A percentile compares a stretch with the other conserved stretches of the same genome.
These are phyloP conservation scores for Sphaerosporella brunnea DNA, from an alignment of 495 filamentous ascomycete species.

Conservation along the genomic window DNA sequence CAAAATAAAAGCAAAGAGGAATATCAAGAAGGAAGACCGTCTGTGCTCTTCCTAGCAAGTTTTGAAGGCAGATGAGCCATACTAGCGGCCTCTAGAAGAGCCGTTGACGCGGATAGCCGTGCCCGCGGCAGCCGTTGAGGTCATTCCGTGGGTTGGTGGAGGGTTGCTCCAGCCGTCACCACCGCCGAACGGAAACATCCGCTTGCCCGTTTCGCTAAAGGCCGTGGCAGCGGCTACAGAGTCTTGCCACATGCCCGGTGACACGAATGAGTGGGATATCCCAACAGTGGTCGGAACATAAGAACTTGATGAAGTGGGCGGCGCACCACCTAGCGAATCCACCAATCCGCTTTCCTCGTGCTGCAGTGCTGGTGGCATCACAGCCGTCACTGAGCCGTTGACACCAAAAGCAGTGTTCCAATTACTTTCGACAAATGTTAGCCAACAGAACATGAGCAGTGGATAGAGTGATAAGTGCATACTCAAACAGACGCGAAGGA, in stretches of 20 bases:
- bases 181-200: slow-evolving; percentile 23
- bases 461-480: slow-evolving; percentile 35
- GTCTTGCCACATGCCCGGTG: slow-evolving; percentile 91
- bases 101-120: neutral
- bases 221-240: slow-evolving; percentile 79
- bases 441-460: neutral
- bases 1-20: neutral
- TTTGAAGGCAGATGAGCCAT: too few species aligned
- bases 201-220: slow-evolving; percentile 29
- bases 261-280: slow-evolving; percentile 45
- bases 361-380: slow-evolving; percentile 5
- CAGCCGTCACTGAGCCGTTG: slow-evolving; percentile 21
- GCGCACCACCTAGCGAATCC: slow-evolving; percentile 26
- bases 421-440: slow-evolving; percentile 13
- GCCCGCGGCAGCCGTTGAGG: neutral
- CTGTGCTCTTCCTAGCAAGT: too few species aligned
- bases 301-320: slow-evolving; percentile 33
- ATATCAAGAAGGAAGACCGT: too few species aligned
- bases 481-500: slow-evolving; percentile 86
- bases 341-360: slow-evolving; percentile 16
- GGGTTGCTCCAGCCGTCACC: slow-evolving; percentile 20
- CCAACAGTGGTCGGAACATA: slow-evolving; percentile 33
- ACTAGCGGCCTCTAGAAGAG: neutral
- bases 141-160: slow-evolving; percentile 4
- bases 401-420: slow-evolving; percentile 27